Evolutionary conservation across 495 filamentous ascomycete genomes (phyloP).

Genomic region (Penicillium paxilli): DNA sequence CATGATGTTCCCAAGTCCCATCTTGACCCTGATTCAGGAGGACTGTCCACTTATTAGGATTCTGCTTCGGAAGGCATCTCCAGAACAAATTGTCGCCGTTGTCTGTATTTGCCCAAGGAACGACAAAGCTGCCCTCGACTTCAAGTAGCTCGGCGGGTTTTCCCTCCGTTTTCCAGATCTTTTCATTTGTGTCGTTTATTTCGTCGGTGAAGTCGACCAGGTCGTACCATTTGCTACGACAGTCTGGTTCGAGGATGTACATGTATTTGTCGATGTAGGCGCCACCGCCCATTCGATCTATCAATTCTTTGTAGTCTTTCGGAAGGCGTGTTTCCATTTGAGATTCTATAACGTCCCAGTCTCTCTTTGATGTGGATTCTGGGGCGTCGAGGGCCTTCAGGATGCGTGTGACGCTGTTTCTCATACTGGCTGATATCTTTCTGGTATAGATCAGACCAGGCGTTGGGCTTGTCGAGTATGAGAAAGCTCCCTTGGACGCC

Average conservation of each 20-base stretch:
- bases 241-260: neutral
- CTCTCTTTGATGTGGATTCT: neutral
- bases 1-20: neutral
- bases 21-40: neutral
- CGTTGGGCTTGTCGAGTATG: too few relatives aligned
- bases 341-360: neutral
- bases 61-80: neutral
- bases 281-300: neutral
- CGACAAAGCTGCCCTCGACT: neutral
- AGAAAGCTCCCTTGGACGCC: too few relatives aligned
- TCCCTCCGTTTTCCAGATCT: neutral
- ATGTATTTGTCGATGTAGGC: neutral
- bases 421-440: neutral
- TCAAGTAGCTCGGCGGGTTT: neutral
- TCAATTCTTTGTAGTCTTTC: neutral
- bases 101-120: neutral
- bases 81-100: neutral
- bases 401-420: neutral
- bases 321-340: neutral
- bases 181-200: neutral
- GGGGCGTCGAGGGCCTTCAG: neutral
- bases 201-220: neutral
- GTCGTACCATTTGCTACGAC: neutral
- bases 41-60: neutral
- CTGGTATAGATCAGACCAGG: too few relatives aligned